Evolutionary conservation across 768 basidiomycete species (phyloP).

Genomic region (Boletus tylopilopsis): DNA sequence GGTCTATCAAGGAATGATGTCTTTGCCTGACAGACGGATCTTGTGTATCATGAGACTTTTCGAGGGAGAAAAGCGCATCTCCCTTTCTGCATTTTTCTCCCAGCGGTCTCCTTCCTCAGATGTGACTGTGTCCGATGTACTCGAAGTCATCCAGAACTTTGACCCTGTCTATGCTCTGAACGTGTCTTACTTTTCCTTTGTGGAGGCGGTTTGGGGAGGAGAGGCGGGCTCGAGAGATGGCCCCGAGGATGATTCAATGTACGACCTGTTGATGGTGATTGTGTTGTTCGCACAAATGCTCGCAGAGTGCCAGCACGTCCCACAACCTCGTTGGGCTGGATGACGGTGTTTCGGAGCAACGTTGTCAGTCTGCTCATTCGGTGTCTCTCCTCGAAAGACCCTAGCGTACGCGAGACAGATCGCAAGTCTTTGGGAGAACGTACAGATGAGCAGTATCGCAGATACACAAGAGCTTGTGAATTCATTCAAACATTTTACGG

Average conservation of each 20-base stretch:
- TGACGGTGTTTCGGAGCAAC: conserved; percentile 81
- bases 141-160: conserved; percentile 67
- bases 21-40: conserved; percentile 58
- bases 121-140: conserved; percentile 39
- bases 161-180: conserved; percentile 69
- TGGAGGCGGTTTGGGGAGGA: conserved; percentile 52
- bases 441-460: conserved; percentile 50
- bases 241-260: conserved; percentile 42
- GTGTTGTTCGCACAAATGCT: conserved; percentile 65
- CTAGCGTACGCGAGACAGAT: conserved; percentile 59
- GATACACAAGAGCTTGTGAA: neutral
- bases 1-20: conserved; percentile 75
- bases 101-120: conserved; percentile 58
- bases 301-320: conserved; percentile 54
- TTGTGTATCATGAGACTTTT: conserved; percentile 78
- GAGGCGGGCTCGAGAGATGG: conserved; percentile 17
- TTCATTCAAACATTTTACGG: neutral
- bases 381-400: conserved; percentile 64
- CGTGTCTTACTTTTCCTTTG: conserved; percentile 66
- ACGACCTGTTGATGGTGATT: conserved; percentile 79
- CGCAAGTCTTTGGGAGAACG: conserved; percentile 50
- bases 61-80: conserved; percentile 63
- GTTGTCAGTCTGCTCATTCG: conserved; percentile 69
- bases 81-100: conserved; percentile 58
- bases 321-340: conserved; percentile 65